Evolutionary conservation across 108 stramenopile genomes (phyloP).

Genomic region (Pseudonitzschia pungens): DNA sequence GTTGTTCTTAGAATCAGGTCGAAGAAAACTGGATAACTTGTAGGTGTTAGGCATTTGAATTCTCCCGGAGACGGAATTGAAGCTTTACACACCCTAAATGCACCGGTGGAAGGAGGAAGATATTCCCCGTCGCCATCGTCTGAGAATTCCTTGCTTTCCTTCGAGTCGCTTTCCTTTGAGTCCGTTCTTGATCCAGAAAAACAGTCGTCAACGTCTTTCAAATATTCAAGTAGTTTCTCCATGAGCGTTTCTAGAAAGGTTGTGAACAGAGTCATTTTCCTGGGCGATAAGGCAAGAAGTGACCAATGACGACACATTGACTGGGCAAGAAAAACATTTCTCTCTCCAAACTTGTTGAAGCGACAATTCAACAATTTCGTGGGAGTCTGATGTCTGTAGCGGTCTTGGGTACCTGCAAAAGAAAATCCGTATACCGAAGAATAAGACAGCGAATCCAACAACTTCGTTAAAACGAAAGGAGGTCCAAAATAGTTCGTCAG

Average conservation of each 20-base stretch:
- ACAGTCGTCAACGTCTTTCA: slow-evolving; percentile 14
- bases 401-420: background rate
- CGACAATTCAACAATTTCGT: background rate
- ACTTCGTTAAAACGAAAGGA: background rate
- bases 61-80: slow-evolving; percentile 5
- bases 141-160: background rate
- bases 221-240: slow-evolving; percentile 11
- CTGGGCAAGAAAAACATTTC: slow-evolving; percentile 7
- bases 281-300: slow-evolving; percentile 9
- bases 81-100: background rate
- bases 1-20: slow-evolving; percentile 22
- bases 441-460: background rate
- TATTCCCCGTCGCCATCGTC: slow-evolving; percentile 24
- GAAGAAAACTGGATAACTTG: slow-evolving; percentile 17
- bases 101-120: slow-evolving; percentile 5
- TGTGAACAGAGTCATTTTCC: background rate
- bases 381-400: background rate
- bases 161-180: background rate
- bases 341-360: slow-evolving; percentile 14
- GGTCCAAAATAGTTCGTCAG: background rate
- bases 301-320: slow-evolving; percentile 33
- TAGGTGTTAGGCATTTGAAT: slow-evolving; percentile 9
- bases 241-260: slow-evolving; percentile 19
- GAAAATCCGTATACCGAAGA: background rate
- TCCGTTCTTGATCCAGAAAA: background rate